A percentile compares a stretch with the other conserved stretches of the same genome.
Evolutionary conservation across 192 early-diverging fungal genomes (phyloP).

Genomic region (Coemansia sp.): DNA sequence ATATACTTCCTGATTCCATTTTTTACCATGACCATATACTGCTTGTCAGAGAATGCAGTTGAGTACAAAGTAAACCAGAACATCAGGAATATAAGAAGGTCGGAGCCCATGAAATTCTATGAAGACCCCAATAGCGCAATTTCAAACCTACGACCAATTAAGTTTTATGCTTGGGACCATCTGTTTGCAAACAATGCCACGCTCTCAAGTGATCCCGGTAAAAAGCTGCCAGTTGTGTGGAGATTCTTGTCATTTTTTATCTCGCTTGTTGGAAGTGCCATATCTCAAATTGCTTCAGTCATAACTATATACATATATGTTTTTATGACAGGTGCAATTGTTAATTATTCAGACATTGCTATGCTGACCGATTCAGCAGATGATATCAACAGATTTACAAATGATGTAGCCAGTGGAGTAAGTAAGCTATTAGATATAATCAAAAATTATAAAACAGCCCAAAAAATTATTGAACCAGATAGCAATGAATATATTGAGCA

Average conservation of each 20-base stretch:
- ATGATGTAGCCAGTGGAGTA: constrained; percentile 1
- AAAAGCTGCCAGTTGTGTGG: neutral
- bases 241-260: no score
- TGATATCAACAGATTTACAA: neutral
- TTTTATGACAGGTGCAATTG: no score
- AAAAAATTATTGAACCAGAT: no score
- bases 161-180: neutral
- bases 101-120: neutral
- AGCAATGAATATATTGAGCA: no score
- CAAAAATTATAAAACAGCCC: no score
- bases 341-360: neutral
- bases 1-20: neutral
- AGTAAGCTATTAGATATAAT: constrained; percentile 2
- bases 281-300: neutral
- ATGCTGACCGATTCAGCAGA: neutral
- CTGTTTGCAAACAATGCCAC: neutral
- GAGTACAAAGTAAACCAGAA: neutral
- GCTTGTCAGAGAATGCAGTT: no score
- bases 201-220: neutral
- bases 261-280: neutral
- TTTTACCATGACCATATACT: neutral
- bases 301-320: no score
- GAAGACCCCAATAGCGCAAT: neutral
- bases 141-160: neutral
- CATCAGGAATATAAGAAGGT: neutral